Conservation (phyloP, 371 early-diverging fungal species). For the Apophysomyces variabilis region DNA sequence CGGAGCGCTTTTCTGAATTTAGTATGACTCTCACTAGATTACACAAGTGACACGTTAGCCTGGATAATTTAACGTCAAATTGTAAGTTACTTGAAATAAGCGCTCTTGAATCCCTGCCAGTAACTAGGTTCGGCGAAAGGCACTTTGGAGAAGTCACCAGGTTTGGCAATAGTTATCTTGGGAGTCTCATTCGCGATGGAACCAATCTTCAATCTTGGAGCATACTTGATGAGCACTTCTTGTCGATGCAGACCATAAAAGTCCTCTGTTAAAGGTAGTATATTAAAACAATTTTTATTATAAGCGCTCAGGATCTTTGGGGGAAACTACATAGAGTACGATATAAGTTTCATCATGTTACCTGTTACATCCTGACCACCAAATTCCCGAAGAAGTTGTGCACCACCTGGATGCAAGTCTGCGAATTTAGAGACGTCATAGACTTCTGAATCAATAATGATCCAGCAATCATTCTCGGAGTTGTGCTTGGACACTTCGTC, state of each 20-base stretch:
- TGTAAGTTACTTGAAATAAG: constrained; percentile 50
- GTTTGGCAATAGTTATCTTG: constrained; percentile 31
- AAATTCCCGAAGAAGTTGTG: constrained; percentile 63
- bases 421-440: constrained; percentile 91
- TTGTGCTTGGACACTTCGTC: constrained; percentile 85
- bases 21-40: constrained; percentile 52
- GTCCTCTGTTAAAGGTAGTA: constrained; percentile 27
- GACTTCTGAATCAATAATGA: constrained; percentile 83
- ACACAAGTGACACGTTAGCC: neutral
- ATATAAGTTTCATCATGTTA: constrained; percentile 19
- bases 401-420: constrained; percentile 92
- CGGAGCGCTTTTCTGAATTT: constrained; percentile 46
- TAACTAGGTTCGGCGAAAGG: constrained; percentile 61
- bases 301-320: constrained; percentile 8
- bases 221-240: constrained; percentile 57
- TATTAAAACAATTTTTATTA: neutral
- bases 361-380: constrained; percentile 83
- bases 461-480: constrained; percentile 84
- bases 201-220: constrained; percentile 53
- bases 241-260: constrained; percentile 75
- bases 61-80: neutral
- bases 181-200: constrained; percentile 43
- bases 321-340: neutral
- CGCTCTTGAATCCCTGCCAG: constrained; percentile 57
- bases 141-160: constrained; percentile 53